Percentiles rank a stretch among this genome's conserved stretches.
Conservation (phyloP, 768 basidiomycete species). For the Jaapia argillacea region DNA sequence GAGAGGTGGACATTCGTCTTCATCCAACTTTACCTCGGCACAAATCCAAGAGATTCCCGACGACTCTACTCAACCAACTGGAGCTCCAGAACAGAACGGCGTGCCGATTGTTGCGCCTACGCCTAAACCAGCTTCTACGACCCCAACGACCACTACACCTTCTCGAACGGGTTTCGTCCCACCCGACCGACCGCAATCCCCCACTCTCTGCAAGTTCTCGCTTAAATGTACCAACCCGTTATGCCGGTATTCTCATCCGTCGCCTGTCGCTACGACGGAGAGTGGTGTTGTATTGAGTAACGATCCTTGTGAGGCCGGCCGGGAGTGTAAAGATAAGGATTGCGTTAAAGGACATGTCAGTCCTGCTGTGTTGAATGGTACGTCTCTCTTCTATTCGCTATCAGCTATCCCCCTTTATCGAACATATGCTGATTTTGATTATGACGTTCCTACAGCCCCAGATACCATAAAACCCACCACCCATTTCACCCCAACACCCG, state of each 20-base stretch:
- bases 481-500: constrained; percentile 4
- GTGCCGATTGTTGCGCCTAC: constrained; percentile 1
- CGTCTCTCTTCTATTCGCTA: too few relatives aligned
- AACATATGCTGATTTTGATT: neutral
- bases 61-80: constrained; percentile 6
- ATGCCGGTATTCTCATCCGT: constrained; percentile 91
- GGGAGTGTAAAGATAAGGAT: constrained; percentile 87
- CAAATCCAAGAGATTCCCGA: constrained; percentile 11
- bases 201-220: constrained; percentile 89
- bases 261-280: constrained; percentile 92
- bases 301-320: constrained; percentile 85
- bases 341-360: constrained; percentile 89
- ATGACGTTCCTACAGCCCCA: constrained; percentile 12
- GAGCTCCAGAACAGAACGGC: constrained; percentile 1
- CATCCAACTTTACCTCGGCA: too few relatives aligned
- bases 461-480: constrained; percentile 7
- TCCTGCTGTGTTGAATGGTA: constrained; percentile 67
- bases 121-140: constrained; percentile 11
- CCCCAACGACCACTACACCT: constrained; percentile 17
- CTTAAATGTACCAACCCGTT: constrained; percentile 84
- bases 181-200: constrained; percentile 78
- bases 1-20: too few relatives aligned
- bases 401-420: too few relatives aligned
- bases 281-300: constrained; percentile 92
- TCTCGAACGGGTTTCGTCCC: constrained; percentile 38